phyloP scores from a whole-genome alignment of 2,329 filamentous ascomycete species.

The Pseudogymnoascus sp. region DNA sequence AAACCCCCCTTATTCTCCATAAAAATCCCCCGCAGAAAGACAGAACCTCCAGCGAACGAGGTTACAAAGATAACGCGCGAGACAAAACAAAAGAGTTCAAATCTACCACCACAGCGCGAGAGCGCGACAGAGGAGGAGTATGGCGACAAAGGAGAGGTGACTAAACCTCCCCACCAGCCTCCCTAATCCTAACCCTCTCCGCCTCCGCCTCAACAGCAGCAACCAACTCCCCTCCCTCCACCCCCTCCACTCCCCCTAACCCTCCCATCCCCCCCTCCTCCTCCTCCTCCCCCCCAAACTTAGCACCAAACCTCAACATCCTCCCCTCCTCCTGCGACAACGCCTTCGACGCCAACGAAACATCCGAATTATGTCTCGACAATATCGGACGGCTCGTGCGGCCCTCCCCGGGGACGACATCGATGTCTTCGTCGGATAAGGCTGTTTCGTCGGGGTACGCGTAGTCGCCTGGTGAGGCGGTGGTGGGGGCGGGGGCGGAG shows the following conservation, averaged over 20 bases:
- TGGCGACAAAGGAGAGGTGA: not conserved
- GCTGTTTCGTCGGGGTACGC: conserved; percentile 31
- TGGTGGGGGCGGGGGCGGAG: not conserved
- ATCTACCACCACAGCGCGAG: not conserved
- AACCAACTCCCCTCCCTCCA: conserved; percentile 6
- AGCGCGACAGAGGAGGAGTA: too few relatives aligned
- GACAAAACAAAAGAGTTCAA: not conserved
- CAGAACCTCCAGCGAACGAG: not conserved
- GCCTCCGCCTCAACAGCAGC: conserved; percentile 8
- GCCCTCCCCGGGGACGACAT: conserved; percentile 28
- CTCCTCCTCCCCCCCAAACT: conserved; percentile 46
- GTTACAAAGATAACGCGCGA: not conserved
- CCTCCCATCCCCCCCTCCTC: not conserved
- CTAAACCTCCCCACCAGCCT: not conserved
- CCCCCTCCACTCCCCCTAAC: not conserved
- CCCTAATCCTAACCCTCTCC: not conserved
- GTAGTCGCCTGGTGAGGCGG: conserved; percentile 13
- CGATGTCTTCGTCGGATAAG: conserved; percentile 29
- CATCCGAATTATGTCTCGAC: conserved; percentile 54
- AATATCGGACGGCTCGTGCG: conserved; percentile 32
- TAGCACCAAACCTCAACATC: conserved; percentile 59
- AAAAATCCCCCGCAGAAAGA: not conserved
- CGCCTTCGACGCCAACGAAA: conserved; percentile 56
- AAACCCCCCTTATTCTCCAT: not conserved
- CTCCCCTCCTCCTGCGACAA: conserved; percentile 61